Evolutionary conservation across 2,329 filamentous ascomycete species (phyloP).

Genomic region (Coniochaeta hoffmannii): DNA sequence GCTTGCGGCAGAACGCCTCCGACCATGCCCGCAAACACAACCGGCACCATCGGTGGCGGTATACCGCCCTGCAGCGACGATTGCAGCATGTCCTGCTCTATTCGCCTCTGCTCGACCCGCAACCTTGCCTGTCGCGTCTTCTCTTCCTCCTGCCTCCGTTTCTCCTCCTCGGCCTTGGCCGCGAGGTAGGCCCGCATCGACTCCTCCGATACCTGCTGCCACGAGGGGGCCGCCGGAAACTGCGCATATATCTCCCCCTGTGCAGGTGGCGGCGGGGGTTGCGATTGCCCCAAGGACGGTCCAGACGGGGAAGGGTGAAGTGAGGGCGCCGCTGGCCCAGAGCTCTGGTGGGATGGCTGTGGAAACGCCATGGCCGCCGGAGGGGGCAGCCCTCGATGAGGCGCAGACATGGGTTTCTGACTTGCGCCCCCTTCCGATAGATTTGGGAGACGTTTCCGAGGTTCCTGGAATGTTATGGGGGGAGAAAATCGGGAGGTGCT

Average conservation of each 20-base stretch:
- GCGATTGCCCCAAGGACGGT: conserved; percentile 13
- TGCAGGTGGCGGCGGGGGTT: conserved; percentile 16
- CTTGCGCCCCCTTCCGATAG: conserved; percentile 38
- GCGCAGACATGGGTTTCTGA: conserved; percentile 57
- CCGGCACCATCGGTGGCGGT: conserved; percentile 65
- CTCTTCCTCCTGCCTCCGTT: conserved; percentile 67
- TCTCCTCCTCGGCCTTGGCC: conserved; percentile 68
- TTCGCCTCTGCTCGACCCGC: conserved; percentile 62
- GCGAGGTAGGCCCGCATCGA: conserved; percentile 65
- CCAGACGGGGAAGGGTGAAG: conserved; percentile 22
- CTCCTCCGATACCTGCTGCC: conserved; percentile 62
- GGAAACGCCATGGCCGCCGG: conserved; percentile 59
- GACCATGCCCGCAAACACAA: conserved; percentile 67
- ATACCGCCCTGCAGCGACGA: conserved; percentile 63
- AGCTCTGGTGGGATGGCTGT: conserved; percentile 31
- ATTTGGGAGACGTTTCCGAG: conserved; percentile 31
- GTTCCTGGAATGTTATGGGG: conserved; percentile 42
- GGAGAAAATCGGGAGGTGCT: conserved; percentile 48
- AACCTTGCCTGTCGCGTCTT: conserved; percentile 57
- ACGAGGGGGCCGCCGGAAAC: conserved; percentile 58
- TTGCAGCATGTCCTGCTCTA: conserved; percentile 66
- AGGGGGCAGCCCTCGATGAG: conserved; percentile 62
- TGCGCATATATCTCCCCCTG: conserved; percentile 39
- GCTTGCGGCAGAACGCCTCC: conserved; percentile 54
- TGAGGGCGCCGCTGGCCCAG: conserved; percentile 14